These are phyloP conservation scores for Claviceps sp. DNA, from an alignment of 2,329 filamentous ascomycete genomes.

Conservation along the genomic window DNA sequence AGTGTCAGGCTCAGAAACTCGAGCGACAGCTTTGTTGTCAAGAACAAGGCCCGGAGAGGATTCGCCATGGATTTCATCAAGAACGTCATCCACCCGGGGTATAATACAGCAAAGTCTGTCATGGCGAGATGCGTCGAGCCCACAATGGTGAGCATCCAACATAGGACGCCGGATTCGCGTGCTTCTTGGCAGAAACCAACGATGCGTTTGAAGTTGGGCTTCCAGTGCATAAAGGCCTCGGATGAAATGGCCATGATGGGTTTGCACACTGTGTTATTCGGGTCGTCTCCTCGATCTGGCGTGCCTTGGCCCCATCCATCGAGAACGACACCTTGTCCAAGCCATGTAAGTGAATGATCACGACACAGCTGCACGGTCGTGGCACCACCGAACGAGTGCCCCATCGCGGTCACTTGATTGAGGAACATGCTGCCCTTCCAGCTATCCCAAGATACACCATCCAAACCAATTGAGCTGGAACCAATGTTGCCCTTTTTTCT, in stretches of 20 bases:
- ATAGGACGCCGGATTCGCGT: constrained; percentile 28
- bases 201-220: constrained; percentile 46
- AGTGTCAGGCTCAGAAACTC: constrained; percentile 47
- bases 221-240: constrained; percentile 60
- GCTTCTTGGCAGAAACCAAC: constrained; percentile 43
- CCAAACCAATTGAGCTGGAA: constrained; percentile 43
- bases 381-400: constrained; percentile 55
- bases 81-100: constrained; percentile 42
- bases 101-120: constrained; percentile 53
- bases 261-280: constrained; percentile 29
- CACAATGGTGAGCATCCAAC: constrained; percentile 37
- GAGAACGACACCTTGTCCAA: constrained; percentile 51
- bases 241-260: constrained; percentile 51
- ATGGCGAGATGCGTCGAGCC: constrained; percentile 54
- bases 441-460: constrained; percentile 38
- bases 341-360: constrained; percentile 36
- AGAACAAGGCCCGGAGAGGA: constrained; percentile 45
- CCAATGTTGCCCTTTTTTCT: constrained; percentile 43
- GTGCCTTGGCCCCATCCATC: constrained; percentile 48
- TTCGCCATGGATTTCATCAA: constrained; percentile 52
- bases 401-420: constrained; percentile 45
- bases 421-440: constrained; percentile 45
- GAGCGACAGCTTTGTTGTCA: constrained; percentile 48
- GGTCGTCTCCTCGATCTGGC: constrained; percentile 28
- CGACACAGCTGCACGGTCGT: constrained; percentile 48